Percentiles rank a stretch among this genome's conserved stretches.
These are phyloP conservation scores for Penicillium diatomitis DNA, from an alignment of 495 filamentous ascomycete species.

Conservation along the genomic window DNA sequence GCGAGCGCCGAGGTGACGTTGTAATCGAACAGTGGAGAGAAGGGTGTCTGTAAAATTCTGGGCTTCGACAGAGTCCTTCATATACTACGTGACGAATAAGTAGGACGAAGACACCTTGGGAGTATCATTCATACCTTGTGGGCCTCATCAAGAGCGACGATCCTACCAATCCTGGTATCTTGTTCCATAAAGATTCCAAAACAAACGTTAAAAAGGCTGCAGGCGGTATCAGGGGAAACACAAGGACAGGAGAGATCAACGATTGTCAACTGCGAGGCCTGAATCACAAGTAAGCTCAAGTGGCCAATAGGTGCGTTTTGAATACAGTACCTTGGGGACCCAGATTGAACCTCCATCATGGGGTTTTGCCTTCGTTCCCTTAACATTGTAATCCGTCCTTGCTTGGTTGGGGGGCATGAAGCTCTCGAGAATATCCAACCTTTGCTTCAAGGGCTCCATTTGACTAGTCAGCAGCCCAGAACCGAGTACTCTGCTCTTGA, in stretches of 20 bases:
- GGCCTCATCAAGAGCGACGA: conserved; percentile 52
- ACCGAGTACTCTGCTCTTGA: conserved; percentile 28
- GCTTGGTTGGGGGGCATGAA: conserved; percentile 39
- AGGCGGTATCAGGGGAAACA: conserved; percentile 55
- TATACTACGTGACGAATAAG: conserved; percentile 28
- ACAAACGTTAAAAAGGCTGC: conserved; percentile 60
- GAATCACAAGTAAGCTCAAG: background rate
- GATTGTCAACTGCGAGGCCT: conserved; percentile 56
- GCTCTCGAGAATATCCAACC: conserved; percentile 48
- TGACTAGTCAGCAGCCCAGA: conserved; percentile 36
- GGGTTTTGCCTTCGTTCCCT: conserved; percentile 1
- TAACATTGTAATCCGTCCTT: background rate
- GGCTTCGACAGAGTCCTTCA: conserved; percentile 37
- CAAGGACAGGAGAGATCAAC: conserved; percentile 69
- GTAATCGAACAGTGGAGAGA: conserved; percentile 54
- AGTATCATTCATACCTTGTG: conserved; percentile 37
- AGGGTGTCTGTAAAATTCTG: conserved; percentile 51
- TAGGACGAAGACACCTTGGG: background rate
- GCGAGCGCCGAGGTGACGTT: conserved; percentile 59
- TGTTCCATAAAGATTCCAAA: conserved; percentile 52
- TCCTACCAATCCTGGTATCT: conserved; percentile 25
- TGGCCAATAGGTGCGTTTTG: too few relatives aligned
- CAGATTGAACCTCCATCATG: conserved; percentile 1
- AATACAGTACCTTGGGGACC: conserved; percentile 4
- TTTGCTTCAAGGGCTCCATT: conserved; percentile 41